Base-by-base conservation (phyloP, 192 early-diverging fungal genomes). In the Spinellus fusiger region DNA sequence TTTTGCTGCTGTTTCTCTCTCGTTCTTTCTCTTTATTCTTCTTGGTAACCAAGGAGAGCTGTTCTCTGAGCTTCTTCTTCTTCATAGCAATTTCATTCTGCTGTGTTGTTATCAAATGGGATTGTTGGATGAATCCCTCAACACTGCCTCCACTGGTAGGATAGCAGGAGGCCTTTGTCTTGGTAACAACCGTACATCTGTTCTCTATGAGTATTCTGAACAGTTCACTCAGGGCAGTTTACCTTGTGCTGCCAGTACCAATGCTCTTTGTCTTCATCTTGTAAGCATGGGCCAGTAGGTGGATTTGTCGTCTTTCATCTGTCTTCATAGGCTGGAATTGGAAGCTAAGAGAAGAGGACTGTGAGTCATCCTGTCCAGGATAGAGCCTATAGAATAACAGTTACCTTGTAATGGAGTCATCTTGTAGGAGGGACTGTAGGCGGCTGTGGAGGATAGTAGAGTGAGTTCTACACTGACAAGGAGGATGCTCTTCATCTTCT, bases 321-420 rank as follows among this genome's bases (percentile, higher is more conserved):
- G 66, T 77, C 12, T 58, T 59, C 79, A 80, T 78, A 22, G 79
- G 79, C 5, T 63, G 64, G 49, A 80, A 51, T 35, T 76, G 68
- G 20, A 74, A 59, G 18, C 53, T 77, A 32, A 49, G 10, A 50
- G 27, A 29, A 1, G 18, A 23, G 33, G 23, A 29, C 28, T 18
- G 29, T n/a, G 46, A 20, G 18, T n/a, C 10, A 25, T 1, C 26
- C 15, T 35, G 4, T 35, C n/a, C 1, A 12, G 1, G 15, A 1
- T 20, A n/a, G 5, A 28, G 4, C n/a, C 6, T 16, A n/a, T 18
- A 20, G 12, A 15, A 12, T 29, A 18, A 32, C 27, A 29, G 13
- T 54, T 67, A 67, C 65, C 57, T 59, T 18, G 65, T 59, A 31
- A 73, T 73, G 2, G 56, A 44, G 15, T 61, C 59, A 60, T 73